These are phyloP conservation scores for Phytophthora rubi DNA, from an alignment of 352 stramenopile species.

Conservation along the genomic window DNA sequence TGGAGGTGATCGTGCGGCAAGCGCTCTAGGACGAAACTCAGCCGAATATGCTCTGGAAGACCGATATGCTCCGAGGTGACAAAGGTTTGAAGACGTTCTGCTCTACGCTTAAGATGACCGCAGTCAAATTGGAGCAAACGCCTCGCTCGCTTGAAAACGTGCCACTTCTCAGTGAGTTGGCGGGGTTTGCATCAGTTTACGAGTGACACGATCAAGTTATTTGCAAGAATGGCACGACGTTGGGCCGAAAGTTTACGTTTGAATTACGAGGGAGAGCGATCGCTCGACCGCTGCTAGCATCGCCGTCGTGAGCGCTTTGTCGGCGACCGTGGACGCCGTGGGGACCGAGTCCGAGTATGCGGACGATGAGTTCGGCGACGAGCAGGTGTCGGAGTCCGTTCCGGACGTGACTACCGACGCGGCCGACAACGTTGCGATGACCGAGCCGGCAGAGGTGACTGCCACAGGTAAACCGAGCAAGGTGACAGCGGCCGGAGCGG, in stretches of 20 bases:
- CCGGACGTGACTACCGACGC: no score
- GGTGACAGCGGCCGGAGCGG: no score
- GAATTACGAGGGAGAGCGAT: neutral
- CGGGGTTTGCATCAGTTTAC: neutral
- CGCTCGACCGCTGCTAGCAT: constrained; percentile 3
- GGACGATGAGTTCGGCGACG: no score
- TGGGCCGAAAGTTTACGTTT: neutral
- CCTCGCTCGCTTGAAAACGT: neutral
- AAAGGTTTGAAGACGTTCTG: constrained; percentile 2
- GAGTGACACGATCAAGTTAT: neutral
- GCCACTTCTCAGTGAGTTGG: neutral
- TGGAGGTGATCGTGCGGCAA: constrained; percentile 49
- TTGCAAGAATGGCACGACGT: neutral
- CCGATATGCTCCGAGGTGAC: constrained; percentile 35
- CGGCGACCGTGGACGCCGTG: no score
- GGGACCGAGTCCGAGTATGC: no score
- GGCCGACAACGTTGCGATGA: no score
- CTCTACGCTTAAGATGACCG: neutral
- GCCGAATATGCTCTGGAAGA: neutral
- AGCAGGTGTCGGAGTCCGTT: no score
- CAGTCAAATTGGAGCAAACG: neutral
- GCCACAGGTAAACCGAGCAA: no score
- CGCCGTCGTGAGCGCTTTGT: no score
- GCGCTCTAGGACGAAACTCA: constrained; percentile 22
- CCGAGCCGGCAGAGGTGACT: no score